These are phyloP conservation scores for Pulveroboletus sp. DNA, from an alignment of 768 basidiomycete species.

Conservation along the genomic window DNA sequence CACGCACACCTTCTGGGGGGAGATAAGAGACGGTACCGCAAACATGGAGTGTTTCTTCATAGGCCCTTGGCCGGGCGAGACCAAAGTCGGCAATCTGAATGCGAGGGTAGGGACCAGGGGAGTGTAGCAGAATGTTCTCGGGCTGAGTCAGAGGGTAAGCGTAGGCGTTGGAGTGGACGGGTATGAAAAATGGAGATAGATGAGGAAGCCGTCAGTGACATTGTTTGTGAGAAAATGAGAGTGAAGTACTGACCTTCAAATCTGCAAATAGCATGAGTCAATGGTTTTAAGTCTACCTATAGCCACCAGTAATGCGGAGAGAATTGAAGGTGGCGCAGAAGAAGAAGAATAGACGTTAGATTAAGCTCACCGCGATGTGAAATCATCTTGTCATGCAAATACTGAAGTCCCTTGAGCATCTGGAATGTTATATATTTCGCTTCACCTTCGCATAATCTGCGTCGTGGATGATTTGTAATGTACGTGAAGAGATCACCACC, in stretches of 20 bases:
- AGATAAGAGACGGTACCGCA: slow-evolving; percentile 86
- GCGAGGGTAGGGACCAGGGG: slow-evolving; percentile 81
- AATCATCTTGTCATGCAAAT: slow-evolving; percentile 66
- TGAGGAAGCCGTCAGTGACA: background rate
- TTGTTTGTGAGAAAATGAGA: background rate
- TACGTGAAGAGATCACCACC: slow-evolving; percentile 88
- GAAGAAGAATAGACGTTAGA: background rate
- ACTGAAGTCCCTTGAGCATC: slow-evolving; percentile 62
- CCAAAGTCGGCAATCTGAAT: slow-evolving; percentile 86
- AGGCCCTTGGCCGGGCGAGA: slow-evolving; percentile 70
- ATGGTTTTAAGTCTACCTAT: background rate
- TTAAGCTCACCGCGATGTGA: slow-evolving; percentile 66
- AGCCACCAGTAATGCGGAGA: background rate
- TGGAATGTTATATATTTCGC: slow-evolving; percentile 83
- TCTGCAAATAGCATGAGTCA: slow-evolving; percentile 36
- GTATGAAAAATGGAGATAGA: background rate
- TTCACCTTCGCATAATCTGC: slow-evolving; percentile 69
- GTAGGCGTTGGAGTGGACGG: background rate
- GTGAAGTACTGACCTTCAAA: slow-evolving; percentile 47
- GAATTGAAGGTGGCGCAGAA: background rate
- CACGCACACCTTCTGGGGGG: slow-evolving; percentile 79
- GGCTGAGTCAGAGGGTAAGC: slow-evolving; percentile 41
- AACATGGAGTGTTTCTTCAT: slow-evolving; percentile 80
- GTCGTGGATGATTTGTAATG: slow-evolving; percentile 56
- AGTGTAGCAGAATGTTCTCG: slow-evolving; percentile 75